Base-by-base conservation (phyloP, 352 stramenopile genomes). In the Phytophthora cactorum region DNA sequence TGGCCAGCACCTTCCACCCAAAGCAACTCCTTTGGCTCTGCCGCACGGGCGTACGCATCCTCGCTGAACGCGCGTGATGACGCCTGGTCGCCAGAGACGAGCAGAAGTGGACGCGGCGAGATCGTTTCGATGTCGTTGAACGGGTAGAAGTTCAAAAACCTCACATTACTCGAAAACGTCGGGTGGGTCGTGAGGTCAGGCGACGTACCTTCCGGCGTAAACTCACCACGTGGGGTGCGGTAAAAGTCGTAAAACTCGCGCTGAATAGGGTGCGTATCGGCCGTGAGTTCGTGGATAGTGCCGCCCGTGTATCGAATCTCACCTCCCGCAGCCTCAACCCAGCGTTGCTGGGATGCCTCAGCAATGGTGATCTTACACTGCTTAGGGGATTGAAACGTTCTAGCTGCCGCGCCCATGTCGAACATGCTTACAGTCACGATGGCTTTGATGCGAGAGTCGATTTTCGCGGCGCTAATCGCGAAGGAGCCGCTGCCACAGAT, bases 51-150 rank as follows among this genome's bases (percentile, higher is more conserved):
- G 10, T 53, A 60, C 8, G 54, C 63, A 45, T 65, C 63, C 25
- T 70, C 54, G n/a, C 63, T 70, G 32, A 65, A 70, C 22, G 59
- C 54, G 10, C 45, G 54, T 6, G 54, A 70, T n/a, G 46, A 47
- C 4, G 62, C 39, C 31, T 65, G 47, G 5, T 70, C 47, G 14
- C 54, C 63, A 32, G 39, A 15, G 8, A 70, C 49, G 12, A 70
- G 61, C 14, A 65, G 31, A 31, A 66, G 9, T 25, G 63, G 63
- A 45, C 55, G 63, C 3, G 55, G 63, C 0, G 63, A 65, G 38
- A 70, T 65, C 12, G 47, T 65, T 27, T 70, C 54, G 39, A 70
- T 60, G 49, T 66, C 54, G 32, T 52, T 70, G 49, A 70, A 60
- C 32, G 63, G 63, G 31, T 66, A 70, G 32, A 70, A 65, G 63